A percentile compares a stretch with the other conserved stretches of the same genome.
Evolutionary conservation across 164 flowering plant species (phyloP).

Genomic region (Berberis vulgaris): DNA sequence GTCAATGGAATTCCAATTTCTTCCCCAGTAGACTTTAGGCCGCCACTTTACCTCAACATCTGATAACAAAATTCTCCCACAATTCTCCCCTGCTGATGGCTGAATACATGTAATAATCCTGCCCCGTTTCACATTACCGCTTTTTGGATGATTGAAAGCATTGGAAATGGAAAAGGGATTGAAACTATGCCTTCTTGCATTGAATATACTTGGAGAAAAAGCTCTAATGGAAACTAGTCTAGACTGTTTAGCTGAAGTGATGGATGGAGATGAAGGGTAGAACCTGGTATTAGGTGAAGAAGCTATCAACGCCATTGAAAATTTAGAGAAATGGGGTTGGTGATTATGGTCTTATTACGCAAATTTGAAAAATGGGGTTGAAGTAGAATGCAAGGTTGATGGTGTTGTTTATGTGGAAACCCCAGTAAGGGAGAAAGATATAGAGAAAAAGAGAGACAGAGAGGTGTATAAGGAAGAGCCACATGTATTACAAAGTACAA

Average conservation of each 20-base stretch:
- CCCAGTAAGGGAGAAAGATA: too few species aligned
- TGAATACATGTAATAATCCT: not conserved
- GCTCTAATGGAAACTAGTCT: not conserved
- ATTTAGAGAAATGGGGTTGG: not conserved
- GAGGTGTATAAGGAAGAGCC: too few species aligned
- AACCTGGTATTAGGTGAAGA: constrained; percentile 18
- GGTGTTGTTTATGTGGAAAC: not conserved
- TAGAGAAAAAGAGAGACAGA: too few species aligned
- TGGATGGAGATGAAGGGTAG: constrained; percentile 10
- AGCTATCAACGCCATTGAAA: constrained; percentile 26
- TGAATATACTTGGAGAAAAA: not conserved
- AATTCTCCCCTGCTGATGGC: constrained; percentile 6
- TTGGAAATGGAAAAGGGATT: not conserved
- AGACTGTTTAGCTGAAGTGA: not conserved
- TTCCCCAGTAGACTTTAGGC: constrained; percentile 37
- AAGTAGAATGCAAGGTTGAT: not conserved
- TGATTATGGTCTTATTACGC: not conserved
- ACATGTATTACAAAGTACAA: not conserved
- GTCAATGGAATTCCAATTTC: constrained; percentile 49
- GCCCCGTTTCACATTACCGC: not conserved
- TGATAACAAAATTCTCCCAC: constrained; percentile 37
- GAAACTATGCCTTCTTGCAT: not conserved
- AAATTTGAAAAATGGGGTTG: not conserved
- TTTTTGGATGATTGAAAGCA: not conserved
- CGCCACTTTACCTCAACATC: constrained; percentile 53